Evolutionary conservation across 1,139 yeast genomes (phyloP), one percentile per base, ranked within the genome.

Genomic region (Meyerozyma sp.): DNA sequence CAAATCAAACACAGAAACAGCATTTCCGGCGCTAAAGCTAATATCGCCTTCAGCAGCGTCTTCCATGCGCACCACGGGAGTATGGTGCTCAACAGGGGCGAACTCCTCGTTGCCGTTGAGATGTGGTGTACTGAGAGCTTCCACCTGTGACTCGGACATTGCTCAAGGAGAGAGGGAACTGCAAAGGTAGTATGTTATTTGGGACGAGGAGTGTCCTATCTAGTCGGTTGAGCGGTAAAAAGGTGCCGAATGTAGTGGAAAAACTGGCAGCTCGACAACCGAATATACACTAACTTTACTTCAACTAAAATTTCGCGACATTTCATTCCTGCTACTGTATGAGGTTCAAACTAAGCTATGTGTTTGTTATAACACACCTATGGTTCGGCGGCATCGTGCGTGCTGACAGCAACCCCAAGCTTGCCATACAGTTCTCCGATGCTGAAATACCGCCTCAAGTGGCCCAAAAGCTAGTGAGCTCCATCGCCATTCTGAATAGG

Each of bases 1-100:
- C 34, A 49, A 40, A 32, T 48, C 52, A 8, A 50, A 40, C 3
- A 48, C 41, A 5, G 49, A 40, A 4, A 28, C 27, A 9, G 42
- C 28, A 40, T 27, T 18, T 44, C 41, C 34, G 34, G 14, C 5
- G 40, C 48, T 26, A 27, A 29, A 32, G 34, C 39, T 38, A 27
- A 7, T 25, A 32, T 37, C 28, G 40, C 39, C 20, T 32, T 30
- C 23, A n/a, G n/a, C 23, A 34, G 39, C 23, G 18, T 36, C 21
- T 36, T 41, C 21, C 40, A 30, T 14, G 37, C 39, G 37, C 23
- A 36, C 20, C 32, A 32, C 26, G 8, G 37, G 26, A 10, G 25
- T 34, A 27, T 36, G 20, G 40, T 39, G 20, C 37, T 41, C 28
- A 16, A 16, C 6, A 23, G 20, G 4, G 11, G 28, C n/a, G 13